phyloP scores from a whole-genome alignment of 352 stramenopile species.

The Stramenopiles sp. region DNA sequence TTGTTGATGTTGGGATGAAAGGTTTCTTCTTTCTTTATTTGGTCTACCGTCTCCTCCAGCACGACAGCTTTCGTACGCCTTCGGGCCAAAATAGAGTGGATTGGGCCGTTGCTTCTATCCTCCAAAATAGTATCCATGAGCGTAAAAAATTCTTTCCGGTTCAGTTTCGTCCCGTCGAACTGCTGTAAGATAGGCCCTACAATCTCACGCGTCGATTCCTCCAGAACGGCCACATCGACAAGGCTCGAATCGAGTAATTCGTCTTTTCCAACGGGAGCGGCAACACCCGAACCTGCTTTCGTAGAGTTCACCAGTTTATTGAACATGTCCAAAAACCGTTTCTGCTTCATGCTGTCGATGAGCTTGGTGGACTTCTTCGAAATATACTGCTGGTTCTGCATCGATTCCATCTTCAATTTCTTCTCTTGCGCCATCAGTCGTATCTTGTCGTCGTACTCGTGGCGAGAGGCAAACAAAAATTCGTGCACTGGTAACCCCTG shows the following conservation, averaged over 20 bases:
- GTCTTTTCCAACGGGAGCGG: background rate
- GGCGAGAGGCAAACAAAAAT: background rate
- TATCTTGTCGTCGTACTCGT: background rate
- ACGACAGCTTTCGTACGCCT: background rate
- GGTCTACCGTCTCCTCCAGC: background rate
- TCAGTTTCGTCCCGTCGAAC: background rate
- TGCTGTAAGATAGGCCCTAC: background rate
- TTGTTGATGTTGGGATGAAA: background rate
- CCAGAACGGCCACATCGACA: background rate
- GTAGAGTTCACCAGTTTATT: background rate
- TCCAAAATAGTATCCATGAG: background rate
- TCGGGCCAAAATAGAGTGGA: background rate
- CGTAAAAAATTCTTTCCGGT: background rate
- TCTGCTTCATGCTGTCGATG: background rate
- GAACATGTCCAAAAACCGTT: background rate
- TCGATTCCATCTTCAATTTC: background rate
- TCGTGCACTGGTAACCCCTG: background rate
- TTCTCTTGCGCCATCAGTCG: background rate
- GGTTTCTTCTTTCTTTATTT: background rate
- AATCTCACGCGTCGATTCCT: background rate
- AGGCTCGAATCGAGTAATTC: background rate
- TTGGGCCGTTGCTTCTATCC: background rate
- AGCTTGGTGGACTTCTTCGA: background rate
- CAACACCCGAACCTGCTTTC: background rate
- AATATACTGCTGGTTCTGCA: background rate